Evolutionary conservation across 2,329 filamentous ascomycete species (phyloP), one percentile per base, ranked within the genome.

Genomic region (Pseudogymnoascus sp.): DNA sequence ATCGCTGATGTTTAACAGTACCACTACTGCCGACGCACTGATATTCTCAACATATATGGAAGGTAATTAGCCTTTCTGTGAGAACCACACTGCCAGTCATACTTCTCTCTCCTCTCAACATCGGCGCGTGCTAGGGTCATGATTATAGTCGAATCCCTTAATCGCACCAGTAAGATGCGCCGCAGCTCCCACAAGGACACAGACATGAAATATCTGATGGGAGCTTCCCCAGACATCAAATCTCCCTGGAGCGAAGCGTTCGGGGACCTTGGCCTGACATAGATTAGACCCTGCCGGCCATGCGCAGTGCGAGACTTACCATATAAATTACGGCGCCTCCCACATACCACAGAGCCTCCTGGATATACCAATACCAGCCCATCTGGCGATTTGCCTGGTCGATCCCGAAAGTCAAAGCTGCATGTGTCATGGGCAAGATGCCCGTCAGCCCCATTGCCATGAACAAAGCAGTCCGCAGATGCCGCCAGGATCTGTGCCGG

Each of bases 61-160:
- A 56, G 50, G 11, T 21, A 56, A 56, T 56, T 56, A 21, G 50
- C 10, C 50, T 33, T 56, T 7, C 29, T 56, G 29, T 56, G 29
- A 15, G 29, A 15, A 15, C 19, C 13, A 33, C n/a, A 15, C 3
- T 56, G 29, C 46, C 50, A 31, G 5, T 15, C 46, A 56, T 56
- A 56, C 50, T 56, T 56, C 29, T 56, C 29, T 56, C 29, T 56
- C 50, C 29, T 56, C 29, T 56, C 50, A 56, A 56, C 50, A 56
- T 33, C 50, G 19, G 50, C 50, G 50, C 11, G 50, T 56, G 9
- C 6, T 19, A 33, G 50, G 50, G 19, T 56, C 50, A 56, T 56
- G 50, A 15, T 56, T 56, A 33, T 56, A 56, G 17, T 56, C 50
- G 15, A 56, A 56, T 4, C 50, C 50, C 50, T 56, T 56, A 33